phyloP scores from a whole-genome alignment of 1,284 basidiomycete species.

The Ganoderma leucocontextum region DNA sequence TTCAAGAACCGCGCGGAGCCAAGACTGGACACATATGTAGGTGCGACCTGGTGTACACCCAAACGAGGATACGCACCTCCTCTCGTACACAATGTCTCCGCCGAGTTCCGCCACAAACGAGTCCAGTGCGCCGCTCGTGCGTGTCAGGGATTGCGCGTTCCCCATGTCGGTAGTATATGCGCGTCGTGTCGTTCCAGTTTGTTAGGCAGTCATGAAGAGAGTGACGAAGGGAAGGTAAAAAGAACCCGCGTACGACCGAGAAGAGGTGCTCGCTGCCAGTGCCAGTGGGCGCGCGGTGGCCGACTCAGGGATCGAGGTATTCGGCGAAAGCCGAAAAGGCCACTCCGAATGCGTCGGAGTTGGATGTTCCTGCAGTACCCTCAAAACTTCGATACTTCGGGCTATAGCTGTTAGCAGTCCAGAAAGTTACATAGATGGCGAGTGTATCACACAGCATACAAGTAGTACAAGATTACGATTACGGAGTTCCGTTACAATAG shows the following conservation, averaged over 20 bases:
- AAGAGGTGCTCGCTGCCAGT: too few relatives aligned
- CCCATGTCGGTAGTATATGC: constrained; percentile 56
- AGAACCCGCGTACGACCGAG: not conserved
- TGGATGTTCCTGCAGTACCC: not conserved
- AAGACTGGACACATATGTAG: constrained; percentile 56
- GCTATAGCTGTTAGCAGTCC: not conserved
- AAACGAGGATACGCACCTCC: constrained; percentile 65
- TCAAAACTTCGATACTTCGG: not conserved
- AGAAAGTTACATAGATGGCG: not conserved
- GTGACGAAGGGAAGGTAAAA: not conserved
- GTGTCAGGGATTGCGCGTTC: constrained; percentile 73
- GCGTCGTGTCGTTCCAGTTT: constrained; percentile 1
- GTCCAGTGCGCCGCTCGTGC: constrained; percentile 82
- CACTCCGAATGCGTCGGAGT: not conserved
- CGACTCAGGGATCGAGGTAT: not conserved
- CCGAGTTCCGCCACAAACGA: constrained; percentile 91
- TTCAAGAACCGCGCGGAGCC: constrained; percentile 96
- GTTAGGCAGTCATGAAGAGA: not conserved
- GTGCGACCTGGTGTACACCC: not conserved
- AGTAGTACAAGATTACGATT: not conserved
- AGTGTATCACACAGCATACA: not conserved
- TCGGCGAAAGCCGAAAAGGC: not conserved
- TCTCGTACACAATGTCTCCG: constrained; percentile 88
- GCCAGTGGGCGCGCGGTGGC: too few relatives aligned
- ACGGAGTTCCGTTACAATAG: not conserved